Evolutionary conservation across 495 filamentous ascomycete species (phyloP), one percentile per base, ranked within the genome.

Genomic region (Trypethelium eluteriae): DNA sequence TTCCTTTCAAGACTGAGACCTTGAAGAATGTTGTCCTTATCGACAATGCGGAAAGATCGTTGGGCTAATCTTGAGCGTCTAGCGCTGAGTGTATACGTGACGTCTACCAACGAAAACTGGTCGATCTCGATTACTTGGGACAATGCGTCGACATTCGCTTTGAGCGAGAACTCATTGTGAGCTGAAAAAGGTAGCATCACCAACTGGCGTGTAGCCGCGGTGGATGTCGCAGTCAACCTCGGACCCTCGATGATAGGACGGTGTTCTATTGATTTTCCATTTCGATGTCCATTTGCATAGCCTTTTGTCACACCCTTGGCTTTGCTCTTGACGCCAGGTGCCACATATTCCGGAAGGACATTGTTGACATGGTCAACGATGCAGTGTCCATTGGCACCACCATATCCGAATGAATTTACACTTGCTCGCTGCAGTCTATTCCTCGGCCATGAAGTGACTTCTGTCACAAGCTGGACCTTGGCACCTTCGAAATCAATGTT

Each of bases 341-440:
- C 32, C 3, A 6, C 14, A 14, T 59, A 59, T 2, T 6, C 18
- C n/a, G 53, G 53, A 2, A 59, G 2, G 4, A 36, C 18, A 9
- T 32, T 34, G 32, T 59, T 32, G 3, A 59, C 53, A 14, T 36
- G 18, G 18, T 59, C 53, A 39, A 65, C 18, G 47, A 57, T 65
- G n/a, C 14, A 59, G 32, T 59, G 53, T 32, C 53, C 77, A 63
- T 85, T 85, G 1, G 80, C 68, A 11, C 83, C 83, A 0, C 83
- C 83, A 39, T 80, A 80, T 2, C 80, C 82, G 62, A 81, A 32
- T 32, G 18, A 79, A 68, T 80, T 83, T 10, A 83, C 73, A 38
- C 78, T 79, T 34, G 38, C 38, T 12, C 64, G 44, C 11, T 35
- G 4, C 9, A 57, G 39, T 38, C 46, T 35, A 36, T 53, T 14